Conservation (phyloP, 306 rosid species). For the Castanea mollissima region DNA sequence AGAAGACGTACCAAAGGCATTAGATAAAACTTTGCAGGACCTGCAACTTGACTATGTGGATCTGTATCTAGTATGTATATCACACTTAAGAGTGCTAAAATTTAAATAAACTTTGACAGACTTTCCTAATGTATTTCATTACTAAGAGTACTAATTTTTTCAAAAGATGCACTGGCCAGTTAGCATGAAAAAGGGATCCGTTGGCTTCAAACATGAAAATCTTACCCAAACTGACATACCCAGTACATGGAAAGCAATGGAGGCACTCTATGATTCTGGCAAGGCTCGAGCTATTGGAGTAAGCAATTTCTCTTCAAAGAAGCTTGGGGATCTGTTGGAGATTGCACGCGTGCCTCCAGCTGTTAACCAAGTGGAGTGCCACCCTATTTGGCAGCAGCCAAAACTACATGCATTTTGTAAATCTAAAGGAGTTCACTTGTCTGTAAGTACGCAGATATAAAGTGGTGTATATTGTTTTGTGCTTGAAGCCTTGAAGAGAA, state of each 20-base stretch:
- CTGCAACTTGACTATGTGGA: conserved; percentile 61
- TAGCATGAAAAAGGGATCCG: conserved; percentile 43
- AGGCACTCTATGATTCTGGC: conserved; percentile 45
- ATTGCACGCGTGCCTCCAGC: conserved; percentile 46
- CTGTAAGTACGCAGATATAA: conserved; percentile 39
- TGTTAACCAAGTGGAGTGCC: conserved; percentile 58
- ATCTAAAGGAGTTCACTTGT: conserved; percentile 48
- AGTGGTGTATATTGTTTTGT: background rate
- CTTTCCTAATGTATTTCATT: background rate
- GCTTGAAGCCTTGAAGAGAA: background rate
- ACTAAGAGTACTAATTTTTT: background rate
- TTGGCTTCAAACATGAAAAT: conserved; percentile 30
- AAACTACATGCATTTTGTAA: conserved; percentile 37
- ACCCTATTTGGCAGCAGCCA: conserved; percentile 41
- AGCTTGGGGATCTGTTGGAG: conserved; percentile 43
- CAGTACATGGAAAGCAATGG: conserved; percentile 68
- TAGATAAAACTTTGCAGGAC: conserved; percentile 43
- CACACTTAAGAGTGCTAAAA: background rate
- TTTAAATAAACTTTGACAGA: too few species aligned
- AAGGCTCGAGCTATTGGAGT: conserved; percentile 66
- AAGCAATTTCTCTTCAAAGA: conserved; percentile 62
- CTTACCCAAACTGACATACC: conserved; percentile 48
- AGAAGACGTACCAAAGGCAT: conserved; percentile 51
- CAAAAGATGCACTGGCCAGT: conserved; percentile 68
- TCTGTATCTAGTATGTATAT: conserved; percentile 47